Conservation (phyloP, 2,329 filamentous ascomycete genomes). For the Epicoccum sorghinum region DNA sequence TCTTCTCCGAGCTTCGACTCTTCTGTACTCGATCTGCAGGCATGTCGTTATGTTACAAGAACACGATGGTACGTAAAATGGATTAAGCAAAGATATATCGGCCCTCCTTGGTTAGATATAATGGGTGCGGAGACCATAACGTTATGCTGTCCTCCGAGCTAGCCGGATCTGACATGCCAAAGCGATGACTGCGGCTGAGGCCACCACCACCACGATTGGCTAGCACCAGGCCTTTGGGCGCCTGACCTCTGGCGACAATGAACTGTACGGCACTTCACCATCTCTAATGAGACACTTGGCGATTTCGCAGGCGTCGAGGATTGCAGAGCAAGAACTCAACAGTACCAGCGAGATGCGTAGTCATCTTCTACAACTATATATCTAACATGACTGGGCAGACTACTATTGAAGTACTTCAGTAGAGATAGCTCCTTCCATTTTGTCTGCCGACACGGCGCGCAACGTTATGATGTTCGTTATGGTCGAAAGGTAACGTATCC, state of each 20-base stretch:
- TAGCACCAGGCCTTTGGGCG: neutral
- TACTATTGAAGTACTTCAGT: too few relatives aligned
- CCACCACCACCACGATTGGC: neutral
- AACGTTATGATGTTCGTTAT: neutral
- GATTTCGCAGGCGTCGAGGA: too few relatives aligned
- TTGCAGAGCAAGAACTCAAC: too few relatives aligned
- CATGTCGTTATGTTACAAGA: conserved; percentile 26
- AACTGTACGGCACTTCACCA: too few relatives aligned
- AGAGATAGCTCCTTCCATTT: too few relatives aligned
- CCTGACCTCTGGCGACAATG: neutral
- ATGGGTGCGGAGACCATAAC: conserved; percentile 25
- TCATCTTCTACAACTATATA: too few relatives aligned
- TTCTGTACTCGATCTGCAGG: conserved; percentile 28
- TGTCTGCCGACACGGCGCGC: neutral
- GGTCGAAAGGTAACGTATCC: neutral
- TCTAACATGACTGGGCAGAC: too few relatives aligned
- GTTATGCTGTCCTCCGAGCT: conserved; percentile 26
- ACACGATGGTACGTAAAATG: conserved; percentile 15
- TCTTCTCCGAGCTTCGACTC: conserved; percentile 23
- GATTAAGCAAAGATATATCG: neutral
- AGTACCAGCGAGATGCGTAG: too few relatives aligned
- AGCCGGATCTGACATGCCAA: neutral
- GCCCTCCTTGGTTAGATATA: conserved; percentile 8
- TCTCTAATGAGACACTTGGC: too few relatives aligned
- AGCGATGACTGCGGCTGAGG: conserved; percentile 4